A percentile compares a stretch with the other conserved stretches of the same genome.
Evolutionary conservation across 345 rosid genomes (phyloP).

Genomic region (Iberis pinnata): DNA sequence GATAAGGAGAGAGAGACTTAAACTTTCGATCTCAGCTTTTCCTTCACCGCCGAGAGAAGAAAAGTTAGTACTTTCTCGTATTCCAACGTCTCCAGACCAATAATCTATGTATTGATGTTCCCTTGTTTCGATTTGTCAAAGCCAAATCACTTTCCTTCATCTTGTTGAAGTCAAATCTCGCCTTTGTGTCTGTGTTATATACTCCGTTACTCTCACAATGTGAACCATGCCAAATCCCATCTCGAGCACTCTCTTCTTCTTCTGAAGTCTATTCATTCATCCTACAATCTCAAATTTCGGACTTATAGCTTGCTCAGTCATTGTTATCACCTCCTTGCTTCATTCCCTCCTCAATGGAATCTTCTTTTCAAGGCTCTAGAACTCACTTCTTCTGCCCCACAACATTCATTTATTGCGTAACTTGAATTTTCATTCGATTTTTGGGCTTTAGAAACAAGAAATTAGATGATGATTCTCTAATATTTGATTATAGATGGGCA

Average conservation of each 20-base stretch:
- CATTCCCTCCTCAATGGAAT: constrained; percentile 74
- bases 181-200: constrained; percentile 66
- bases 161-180: constrained; percentile 84
- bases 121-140: constrained; percentile 82
- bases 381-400: constrained; percentile 42
- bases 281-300: constrained; percentile 72
- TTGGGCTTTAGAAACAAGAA: no score
- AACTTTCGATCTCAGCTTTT: no score
- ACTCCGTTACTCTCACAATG: constrained; percentile 79
- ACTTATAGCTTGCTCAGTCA: constrained; percentile 82
- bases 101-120: no score
- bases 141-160: constrained; percentile 62
- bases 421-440: no score
- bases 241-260: constrained; percentile 60
- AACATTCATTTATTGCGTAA: no score
- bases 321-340: constrained; percentile 80
- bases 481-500: no score
- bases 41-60: no score
- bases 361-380: constrained; percentile 71
- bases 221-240: constrained; percentile 76
- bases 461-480: no score
- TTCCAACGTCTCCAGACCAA: no score
- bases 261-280: constrained; percentile 68
- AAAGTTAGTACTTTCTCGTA: no score
- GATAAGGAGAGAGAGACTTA: no score